Evolutionary conservation across 257 asterid genomes (phyloP).

Genomic region (Fraxinus quadrangulata): DNA sequence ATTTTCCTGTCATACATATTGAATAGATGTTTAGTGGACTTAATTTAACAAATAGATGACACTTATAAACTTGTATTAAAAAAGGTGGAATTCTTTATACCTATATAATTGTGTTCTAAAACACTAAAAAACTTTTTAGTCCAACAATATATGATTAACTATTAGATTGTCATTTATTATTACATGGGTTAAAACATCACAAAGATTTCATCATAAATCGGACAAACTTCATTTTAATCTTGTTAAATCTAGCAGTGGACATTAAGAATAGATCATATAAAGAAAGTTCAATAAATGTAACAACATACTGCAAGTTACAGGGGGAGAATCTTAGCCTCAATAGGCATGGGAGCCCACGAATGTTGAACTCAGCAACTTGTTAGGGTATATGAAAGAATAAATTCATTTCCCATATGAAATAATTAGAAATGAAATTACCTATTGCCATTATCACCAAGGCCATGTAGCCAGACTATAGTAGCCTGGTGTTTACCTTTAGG

Average conservation of each 20-base stretch:
- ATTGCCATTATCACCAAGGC: slow-evolving; percentile 83
- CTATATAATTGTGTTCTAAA: not conserved
- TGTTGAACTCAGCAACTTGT: not conserved
- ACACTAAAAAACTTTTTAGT: not conserved
- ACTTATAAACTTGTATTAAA: not conserved
- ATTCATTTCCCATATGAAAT: slow-evolving; percentile 1
- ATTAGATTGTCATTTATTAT: not conserved
- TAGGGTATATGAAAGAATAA: not conserved
- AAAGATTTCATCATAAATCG: not conserved
- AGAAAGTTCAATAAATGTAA: not conserved
- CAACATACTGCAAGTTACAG: not conserved
- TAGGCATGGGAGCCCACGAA: not conserved
- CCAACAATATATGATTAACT: not conserved
- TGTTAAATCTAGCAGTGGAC: not conserved
- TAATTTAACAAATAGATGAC: not conserved
- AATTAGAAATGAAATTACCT: slow-evolving; percentile 45
- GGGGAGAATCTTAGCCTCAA: not conserved
- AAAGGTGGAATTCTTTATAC: not conserved
- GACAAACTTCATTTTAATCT: not conserved
- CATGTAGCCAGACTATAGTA: slow-evolving; percentile 85
- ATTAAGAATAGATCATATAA: not conserved
- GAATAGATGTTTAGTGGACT: not conserved
- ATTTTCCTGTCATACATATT: not conserved
- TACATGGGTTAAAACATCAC: not conserved
- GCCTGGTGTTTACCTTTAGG: slow-evolving; percentile 89